Percentiles rank a stretch among this genome's conserved stretches.
These are phyloP conservation scores for Kwoniella bestiolae DNA, from an alignment of 768 basidiomycete genomes.

Conservation along the genomic window DNA sequence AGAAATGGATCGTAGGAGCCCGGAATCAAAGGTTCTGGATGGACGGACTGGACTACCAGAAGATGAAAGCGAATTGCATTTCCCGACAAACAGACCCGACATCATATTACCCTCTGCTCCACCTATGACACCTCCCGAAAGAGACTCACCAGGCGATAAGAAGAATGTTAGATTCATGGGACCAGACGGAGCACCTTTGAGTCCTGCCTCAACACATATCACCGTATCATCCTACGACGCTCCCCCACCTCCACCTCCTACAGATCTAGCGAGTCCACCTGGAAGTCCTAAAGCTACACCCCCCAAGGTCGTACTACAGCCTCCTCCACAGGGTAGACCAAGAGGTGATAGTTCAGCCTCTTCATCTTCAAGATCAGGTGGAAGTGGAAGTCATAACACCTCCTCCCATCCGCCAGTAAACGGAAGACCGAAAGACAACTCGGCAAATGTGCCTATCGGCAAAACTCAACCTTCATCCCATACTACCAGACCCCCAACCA, in stretches of 20 bases:
- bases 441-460: background rate
- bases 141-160: conserved; percentile 34
- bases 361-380: conserved; percentile 10
- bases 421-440: background rate
- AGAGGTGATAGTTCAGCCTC: conserved; percentile 29
- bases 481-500: conserved; percentile 32
- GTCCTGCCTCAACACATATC: conserved; percentile 47
- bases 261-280: conserved; percentile 35
- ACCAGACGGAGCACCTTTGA: conserved; percentile 55
- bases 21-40: conserved; percentile 71
- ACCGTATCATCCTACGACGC: conserved; percentile 50
- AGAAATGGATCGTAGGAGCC: too few species aligned
- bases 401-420: background rate
- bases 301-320: conserved; percentile 7
- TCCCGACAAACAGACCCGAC: conserved; percentile 26
- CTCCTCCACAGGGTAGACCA: conserved; percentile 20
- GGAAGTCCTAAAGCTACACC: conserved; percentile 22
- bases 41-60: conserved; percentile 71
- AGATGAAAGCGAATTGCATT: conserved; percentile 36
- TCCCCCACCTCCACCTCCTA: conserved; percentile 50
- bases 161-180: conserved; percentile 56
- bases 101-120: conserved; percentile 28
- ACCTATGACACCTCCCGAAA: conserved; percentile 17
- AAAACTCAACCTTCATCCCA: background rate
- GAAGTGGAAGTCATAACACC: background rate